phyloP scores from a whole-genome alignment of 176 grass and related monocot genomes.

The Themeda triandra region DNA sequence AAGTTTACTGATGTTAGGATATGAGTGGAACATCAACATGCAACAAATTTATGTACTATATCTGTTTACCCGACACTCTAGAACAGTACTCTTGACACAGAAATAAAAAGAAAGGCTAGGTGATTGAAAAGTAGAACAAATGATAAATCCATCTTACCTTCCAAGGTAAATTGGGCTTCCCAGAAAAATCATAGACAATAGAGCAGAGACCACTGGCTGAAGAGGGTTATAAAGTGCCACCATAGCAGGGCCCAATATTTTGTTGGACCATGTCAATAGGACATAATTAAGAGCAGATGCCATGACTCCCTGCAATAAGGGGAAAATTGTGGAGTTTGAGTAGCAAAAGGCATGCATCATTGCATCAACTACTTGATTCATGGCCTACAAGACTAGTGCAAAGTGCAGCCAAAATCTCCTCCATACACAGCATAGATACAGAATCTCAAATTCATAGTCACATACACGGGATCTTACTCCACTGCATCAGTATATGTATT shows the following conservation, averaged over 20 bases:
- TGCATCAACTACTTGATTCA: neutral
- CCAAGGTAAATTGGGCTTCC: constrained; percentile 86
- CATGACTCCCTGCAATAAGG: constrained; percentile 59
- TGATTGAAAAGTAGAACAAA: constrained; percentile 7
- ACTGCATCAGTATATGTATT: neutral
- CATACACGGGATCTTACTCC: neutral
- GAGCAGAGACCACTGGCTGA: constrained; percentile 73
- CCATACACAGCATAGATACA: constrained; percentile 4
- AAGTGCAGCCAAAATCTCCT: neutral
- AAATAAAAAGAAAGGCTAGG: neutral
- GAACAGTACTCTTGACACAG: constrained; percentile 1
- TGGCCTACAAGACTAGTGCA: constrained; percentile 3
- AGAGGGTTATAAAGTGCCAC: constrained; percentile 89
- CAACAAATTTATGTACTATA: neutral
- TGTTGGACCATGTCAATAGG: constrained; percentile 91
- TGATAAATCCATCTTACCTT: constrained; percentile 47
- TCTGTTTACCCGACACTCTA: neutral
- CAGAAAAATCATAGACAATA: constrained; percentile 76
- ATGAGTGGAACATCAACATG: neutral
- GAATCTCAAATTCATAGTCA: constrained; percentile 15
- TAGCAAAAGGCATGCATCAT: neutral
- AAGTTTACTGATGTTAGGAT: constrained; percentile 16
- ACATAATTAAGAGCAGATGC: constrained; percentile 85
- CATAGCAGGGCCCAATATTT: constrained; percentile 86
- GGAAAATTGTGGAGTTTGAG: neutral